Base-by-base conservation (phyloP, 1,284 basidiomycete genomes). In the Apiotrichum sp. region DNA sequence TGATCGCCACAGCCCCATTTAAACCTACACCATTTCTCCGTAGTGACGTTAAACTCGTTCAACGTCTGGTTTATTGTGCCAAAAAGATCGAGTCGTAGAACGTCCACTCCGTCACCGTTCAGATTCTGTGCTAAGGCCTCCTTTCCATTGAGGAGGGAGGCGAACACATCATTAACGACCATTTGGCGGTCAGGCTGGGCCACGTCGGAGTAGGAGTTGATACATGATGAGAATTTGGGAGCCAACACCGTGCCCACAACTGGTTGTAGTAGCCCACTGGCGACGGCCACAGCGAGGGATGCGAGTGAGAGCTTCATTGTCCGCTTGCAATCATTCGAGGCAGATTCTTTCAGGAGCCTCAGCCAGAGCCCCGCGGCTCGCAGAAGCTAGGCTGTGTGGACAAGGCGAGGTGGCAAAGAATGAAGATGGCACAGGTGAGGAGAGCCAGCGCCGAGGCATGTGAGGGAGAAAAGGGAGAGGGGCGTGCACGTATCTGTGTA, bases 81-180 rank as follows among this genome's bases (percentile, higher is more conserved):
- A 10, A 76, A 42, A 31, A 77, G 45, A 45, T 76, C 68, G n/a
- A 78, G 53, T 48, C 76, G 54, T 13, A 78, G 58, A 1, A 76
- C 72, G 55, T 65, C 55, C 44, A 66, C 59, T 16, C 71, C 73
- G 7, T 60, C 62, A 8, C 68, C 71, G 3, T 58, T 42, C 14
- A 77, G 59, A 1, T 68, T 69, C 22, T 67, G 65, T 16, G 56
- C 64, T 32, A 75, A 72, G 42, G 79, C 78, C 29, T 68, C 58
- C 10, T 62, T 46, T 1, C 62, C 66, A 2, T 81, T 73, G 4
- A 85, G 77, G 53, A 89, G 79, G 69, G 90, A 86, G 11, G 84
- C 87, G 68, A 86, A 90, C 45, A 91, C 84, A 31, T 80, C 80
- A 53, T 82, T 80, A 58, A 92, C 80, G 52, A 82, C 79, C 69